Evolutionary conservation across 331 rosid species (phyloP).

Genomic region (Malus hybrid): DNA sequence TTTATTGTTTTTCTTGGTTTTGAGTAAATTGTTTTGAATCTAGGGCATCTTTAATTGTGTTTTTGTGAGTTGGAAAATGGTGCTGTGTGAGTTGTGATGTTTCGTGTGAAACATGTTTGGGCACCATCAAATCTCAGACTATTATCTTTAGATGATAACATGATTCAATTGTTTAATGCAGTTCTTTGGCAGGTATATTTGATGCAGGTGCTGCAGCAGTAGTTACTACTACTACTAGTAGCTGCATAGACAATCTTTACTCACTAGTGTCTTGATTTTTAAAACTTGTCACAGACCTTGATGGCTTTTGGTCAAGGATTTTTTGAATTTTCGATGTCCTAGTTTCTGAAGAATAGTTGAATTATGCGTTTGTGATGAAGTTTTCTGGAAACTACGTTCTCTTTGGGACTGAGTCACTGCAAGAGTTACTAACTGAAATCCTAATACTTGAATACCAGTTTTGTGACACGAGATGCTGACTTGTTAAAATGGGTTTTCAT

Average conservation of each 20-base stretch:
- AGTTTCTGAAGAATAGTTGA: not conserved
- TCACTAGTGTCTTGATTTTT: not conserved
- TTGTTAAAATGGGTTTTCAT: no score
- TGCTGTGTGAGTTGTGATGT: not conserved
- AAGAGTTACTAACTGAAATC: not conserved
- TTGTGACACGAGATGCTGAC: no score
- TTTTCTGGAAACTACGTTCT: not conserved
- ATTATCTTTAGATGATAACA: not conserved
- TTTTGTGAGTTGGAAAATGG: not conserved
- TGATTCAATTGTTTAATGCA: not conserved
- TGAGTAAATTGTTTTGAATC: not conserved
- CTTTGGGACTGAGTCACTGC: not conserved
- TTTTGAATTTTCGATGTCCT: not conserved
- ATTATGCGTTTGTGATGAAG: not conserved
- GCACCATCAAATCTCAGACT: not conserved
- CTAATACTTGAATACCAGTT: no score
- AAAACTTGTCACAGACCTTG: not conserved
- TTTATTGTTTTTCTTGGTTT: not conserved
- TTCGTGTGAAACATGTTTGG: not conserved
- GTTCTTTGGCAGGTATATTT: not conserved
- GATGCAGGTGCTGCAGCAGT: constrained; percentile 1
- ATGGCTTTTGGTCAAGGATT: not conserved
- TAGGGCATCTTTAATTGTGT: not conserved
- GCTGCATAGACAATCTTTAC: not conserved
- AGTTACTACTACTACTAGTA: not conserved